Evolutionary conservation across 2,329 filamentous ascomycete species (phyloP).

Genomic region (Xylariomycetidae sp.): DNA sequence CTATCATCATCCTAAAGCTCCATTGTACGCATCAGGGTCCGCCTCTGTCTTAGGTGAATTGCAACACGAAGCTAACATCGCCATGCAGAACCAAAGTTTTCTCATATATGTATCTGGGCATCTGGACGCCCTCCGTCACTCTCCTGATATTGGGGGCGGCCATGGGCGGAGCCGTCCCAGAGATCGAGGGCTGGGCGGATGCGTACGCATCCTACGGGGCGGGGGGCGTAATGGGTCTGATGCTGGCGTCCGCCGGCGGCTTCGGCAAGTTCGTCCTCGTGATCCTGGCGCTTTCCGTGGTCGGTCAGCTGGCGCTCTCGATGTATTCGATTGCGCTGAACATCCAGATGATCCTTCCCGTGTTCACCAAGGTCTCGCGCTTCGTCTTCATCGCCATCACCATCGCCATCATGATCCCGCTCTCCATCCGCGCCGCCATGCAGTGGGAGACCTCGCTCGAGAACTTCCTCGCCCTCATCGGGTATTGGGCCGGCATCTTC

Average conservation of each 20-base stretch:
- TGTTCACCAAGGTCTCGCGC: slow-evolving; percentile 33
- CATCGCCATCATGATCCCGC: slow-evolving; percentile 34
- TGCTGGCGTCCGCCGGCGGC: slow-evolving; percentile 23
- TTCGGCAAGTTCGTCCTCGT: slow-evolving; percentile 33
- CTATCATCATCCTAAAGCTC: slow-evolving; percentile 40
- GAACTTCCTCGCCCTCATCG: slow-evolving; percentile 39
- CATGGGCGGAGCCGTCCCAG: slow-evolving; percentile 18
- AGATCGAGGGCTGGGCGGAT: slow-evolving; percentile 15
- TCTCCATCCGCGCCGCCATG: slow-evolving; percentile 33
- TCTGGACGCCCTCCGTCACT: slow-evolving; percentile 42
- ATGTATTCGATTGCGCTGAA: slow-evolving; percentile 34
- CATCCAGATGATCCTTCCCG: slow-evolving; percentile 34
- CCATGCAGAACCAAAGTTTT: slow-evolving; percentile 29
- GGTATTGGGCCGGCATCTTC: slow-evolving; percentile 40
- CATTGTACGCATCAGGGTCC: slow-evolving; percentile 4
- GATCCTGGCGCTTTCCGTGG: slow-evolving; percentile 30
- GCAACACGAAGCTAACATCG: not conserved
- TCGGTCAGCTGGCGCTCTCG: slow-evolving; percentile 32
- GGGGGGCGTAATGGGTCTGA: slow-evolving; percentile 18
- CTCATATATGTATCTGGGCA: slow-evolving; percentile 44
- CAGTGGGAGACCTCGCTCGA: slow-evolving; percentile 36
- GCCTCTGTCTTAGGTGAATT: not conserved
- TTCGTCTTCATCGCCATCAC: slow-evolving; percentile 34
- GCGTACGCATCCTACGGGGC: slow-evolving; percentile 16
- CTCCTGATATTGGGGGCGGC: slow-evolving; percentile 36